Evolutionary conservation across 2,329 filamentous ascomycete genomes (phyloP), one percentile per base, ranked within the genome.

Genomic region (Colletotrichum costaricense): DNA sequence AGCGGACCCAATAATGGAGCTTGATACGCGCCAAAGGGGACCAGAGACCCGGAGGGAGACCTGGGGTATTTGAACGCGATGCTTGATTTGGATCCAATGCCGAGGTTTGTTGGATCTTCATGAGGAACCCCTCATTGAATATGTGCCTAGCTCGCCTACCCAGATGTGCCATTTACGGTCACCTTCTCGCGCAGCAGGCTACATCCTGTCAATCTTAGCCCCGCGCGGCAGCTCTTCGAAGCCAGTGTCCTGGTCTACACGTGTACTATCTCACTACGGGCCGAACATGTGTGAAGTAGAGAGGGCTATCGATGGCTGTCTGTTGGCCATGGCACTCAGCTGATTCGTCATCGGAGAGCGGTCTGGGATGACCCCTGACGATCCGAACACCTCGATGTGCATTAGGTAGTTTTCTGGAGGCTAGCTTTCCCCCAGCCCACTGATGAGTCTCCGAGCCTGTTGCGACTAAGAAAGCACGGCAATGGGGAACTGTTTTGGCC

Each of bases 301-400:
- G 46, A 33, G 19, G 22, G 24, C 22, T 26, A 52, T 57, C 52
- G 16, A 65, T 46, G 19, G 30, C 63, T 38, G 24, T 42, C 8
- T 28, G 14, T 16, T 58, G 19, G 1, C 24, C 35, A 19, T 52
- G 24, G 35, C 9, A 12, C 55, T 33, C n/a, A 28, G 28, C 28
- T 46, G 35, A 57, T 68, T 72, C 64, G 56, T 26, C 14, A 60
- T 60, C 28, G 6, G 5, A 30, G 58, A 30, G 16, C 26, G 28
- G 28, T 42, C 55, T 52, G 52, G 65, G 52, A 52, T 72, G 19
- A 26, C 66, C 66, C 69, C 66, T 72, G 69, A 26, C 24, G 69
- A 60, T 60, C 24, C 7, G 38, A 35, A 26, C 42, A 14, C 54
- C 9, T 55, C 22, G 28, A 42, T 52, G 24, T 55, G 62, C 62